Conservation (phyloP, 2,329 filamentous ascomycete genomes). For the Orbilia oligospora region DNA sequence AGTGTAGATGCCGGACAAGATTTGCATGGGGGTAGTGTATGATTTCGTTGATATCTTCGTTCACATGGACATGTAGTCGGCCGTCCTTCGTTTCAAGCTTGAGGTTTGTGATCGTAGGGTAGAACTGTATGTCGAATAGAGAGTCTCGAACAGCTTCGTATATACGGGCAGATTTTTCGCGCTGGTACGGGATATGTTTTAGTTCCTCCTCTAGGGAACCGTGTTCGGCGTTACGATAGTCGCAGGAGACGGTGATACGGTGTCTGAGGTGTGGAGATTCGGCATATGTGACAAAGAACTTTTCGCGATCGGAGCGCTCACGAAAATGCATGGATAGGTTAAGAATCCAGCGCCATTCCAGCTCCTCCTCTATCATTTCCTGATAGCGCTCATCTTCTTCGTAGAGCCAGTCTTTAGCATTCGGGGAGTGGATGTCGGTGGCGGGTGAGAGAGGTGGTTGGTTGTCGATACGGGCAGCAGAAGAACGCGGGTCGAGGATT, state of each 20-base stretch:
- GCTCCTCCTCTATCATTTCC: conserved; percentile 80
- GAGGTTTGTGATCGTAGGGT: conserved; percentile 93
- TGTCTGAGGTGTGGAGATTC: conserved; percentile 84
- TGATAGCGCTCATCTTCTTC: conserved; percentile 69
- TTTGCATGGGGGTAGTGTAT: conserved; percentile 84
- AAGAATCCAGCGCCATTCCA: conserved; percentile 92
- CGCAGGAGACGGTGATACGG: conserved; percentile 90
- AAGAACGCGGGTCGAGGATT: conserved; percentile 56
- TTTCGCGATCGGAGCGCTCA: conserved; percentile 91
- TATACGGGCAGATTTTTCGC: conserved; percentile 92
- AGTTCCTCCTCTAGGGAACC: conserved; percentile 90
- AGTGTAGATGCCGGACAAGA: conserved; percentile 80
- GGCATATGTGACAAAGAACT: conserved; percentile 97
- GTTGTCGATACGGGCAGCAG: conserved; percentile 22
- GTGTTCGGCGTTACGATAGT: conserved; percentile 84
- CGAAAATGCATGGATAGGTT: conserved; percentile 99
- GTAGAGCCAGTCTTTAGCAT: conserved; percentile 51
- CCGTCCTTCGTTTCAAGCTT: conserved; percentile 91
- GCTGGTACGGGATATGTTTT: conserved; percentile 81
- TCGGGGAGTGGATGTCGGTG: conserved; percentile 51
- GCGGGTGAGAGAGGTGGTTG: conserved; percentile 48
- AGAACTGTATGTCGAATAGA: conserved; percentile 93
- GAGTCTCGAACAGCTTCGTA: conserved; percentile 96
- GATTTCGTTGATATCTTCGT: conserved; percentile 96
- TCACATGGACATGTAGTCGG: conserved; percentile 93